Evolutionary conservation across 768 basidiomycete genomes (phyloP), one percentile per base, ranked within the genome.

Genomic region (Termitomyces heimii): DNA sequence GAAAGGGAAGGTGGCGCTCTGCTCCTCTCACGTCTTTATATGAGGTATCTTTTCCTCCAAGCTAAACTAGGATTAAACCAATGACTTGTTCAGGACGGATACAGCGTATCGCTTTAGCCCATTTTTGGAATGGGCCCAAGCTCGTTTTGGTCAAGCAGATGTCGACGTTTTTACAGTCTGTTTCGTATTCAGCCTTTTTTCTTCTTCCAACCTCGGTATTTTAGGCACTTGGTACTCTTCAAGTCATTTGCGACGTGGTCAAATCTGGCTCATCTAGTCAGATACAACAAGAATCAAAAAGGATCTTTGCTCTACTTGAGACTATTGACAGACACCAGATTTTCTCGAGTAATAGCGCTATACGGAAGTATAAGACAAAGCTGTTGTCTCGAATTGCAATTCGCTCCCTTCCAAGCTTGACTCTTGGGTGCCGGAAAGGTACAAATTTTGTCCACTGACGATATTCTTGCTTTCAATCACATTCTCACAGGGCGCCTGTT

Each of bases 1-100:
- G 95, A 97, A 66, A 81, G 93, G 7, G 90, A 94, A 43, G 88
- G 82, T 32, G 90, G 92, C 31, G 88, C 89, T 0, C 68, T 92
- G 10, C 72, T 96, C n/a, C 77, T 98, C 6, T 85, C 94, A 3
- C 79, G 86, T 39, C 73, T 95, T 31, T 97, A 90, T 67, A 84
- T 83, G 63, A 84, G 95, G 86, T 88, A 70, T 42, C 82, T 34
- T n/a, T 65, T 31, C 13, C 13, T 28, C 24, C 29, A 29, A 26
- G 16, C 2, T 37, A 16, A 2, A 20, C n/a, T 8, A 46, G 20
- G 7, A 18, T 16, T 22, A 1, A 44, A 46, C 32, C 35, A 24
- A 32, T 35, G 34, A 35, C 20, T 5, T n/a, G 31, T 60, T 31
- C 66, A 86, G 89, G 71, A 82, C 82, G 68, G 86, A 91, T 65